Conservation (phyloP, 2,329 filamentous ascomycete genomes). For the Phoma sp. region DNA sequence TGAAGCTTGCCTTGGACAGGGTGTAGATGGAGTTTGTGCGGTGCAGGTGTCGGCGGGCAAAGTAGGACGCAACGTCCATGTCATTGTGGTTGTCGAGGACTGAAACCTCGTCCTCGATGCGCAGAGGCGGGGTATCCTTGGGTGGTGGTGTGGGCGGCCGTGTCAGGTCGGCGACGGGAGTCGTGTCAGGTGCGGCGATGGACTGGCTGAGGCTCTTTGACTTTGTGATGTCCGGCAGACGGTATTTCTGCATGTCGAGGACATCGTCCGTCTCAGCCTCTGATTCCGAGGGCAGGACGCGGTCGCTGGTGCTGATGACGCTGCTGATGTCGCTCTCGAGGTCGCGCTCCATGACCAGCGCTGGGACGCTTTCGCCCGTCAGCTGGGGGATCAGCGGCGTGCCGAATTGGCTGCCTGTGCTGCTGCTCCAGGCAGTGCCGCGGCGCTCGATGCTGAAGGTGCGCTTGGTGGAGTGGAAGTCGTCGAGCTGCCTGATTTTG, state of each 20-base stretch:
- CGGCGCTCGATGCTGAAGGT: slow-evolving; percentile 66
- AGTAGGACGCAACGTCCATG: slow-evolving; percentile 65
- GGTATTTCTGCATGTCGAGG: slow-evolving; percentile 78
- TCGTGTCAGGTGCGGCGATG: slow-evolving; percentile 31
- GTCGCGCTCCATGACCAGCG: slow-evolving; percentile 48
- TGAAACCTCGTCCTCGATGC: slow-evolving; percentile 49
- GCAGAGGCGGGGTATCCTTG: slow-evolving; percentile 60
- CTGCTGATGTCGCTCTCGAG: slow-evolving; percentile 56
- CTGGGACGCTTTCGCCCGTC: slow-evolving; percentile 47
- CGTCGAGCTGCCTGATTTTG: slow-evolving; percentile 73
- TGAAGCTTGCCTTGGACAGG: slow-evolving; percentile 88
- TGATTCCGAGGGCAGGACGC: slow-evolving; percentile 58
- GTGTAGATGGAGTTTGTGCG: slow-evolving; percentile 87
- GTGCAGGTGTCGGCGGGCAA: slow-evolving; percentile 67
- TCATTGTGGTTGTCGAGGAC: slow-evolving; percentile 47
- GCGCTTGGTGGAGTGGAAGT: slow-evolving; percentile 63
- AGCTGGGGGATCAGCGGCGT: slow-evolving; percentile 42
- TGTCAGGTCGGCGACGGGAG: slow-evolving; percentile 22
- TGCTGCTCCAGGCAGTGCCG: slow-evolving; percentile 74
- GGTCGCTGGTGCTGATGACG: slow-evolving; percentile 60
- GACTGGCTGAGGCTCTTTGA: slow-evolving; percentile 60
- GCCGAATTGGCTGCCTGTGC: slow-evolving; percentile 50
- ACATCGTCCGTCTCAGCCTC: slow-evolving; percentile 57
- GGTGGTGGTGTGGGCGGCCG: slow-evolving; percentile 48
- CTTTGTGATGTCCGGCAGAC: slow-evolving; percentile 74